Percentiles rank a stretch among this genome's conserved stretches.
Evolutionary conservation across 441 rosid species (phyloP).

Genomic region (Pelargonium myrrhifolium): DNA sequence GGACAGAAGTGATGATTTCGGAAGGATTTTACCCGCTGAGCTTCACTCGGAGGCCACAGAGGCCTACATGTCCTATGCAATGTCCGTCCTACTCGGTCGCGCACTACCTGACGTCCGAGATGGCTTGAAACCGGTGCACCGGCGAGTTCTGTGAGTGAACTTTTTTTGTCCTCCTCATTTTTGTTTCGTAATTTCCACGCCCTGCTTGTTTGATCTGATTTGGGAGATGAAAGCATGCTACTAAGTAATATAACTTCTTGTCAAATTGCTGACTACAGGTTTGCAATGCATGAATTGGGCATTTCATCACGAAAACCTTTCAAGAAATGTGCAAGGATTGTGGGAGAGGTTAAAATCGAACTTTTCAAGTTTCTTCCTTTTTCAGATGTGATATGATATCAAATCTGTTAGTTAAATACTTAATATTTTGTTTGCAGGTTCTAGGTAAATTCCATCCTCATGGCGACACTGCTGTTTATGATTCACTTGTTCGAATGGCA

Average conservation of each 20-base stretch:
- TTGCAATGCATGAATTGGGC: slow-evolving; percentile 93
- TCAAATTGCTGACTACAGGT: slow-evolving; percentile 34
- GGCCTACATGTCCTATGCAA: slow-evolving; percentile 81
- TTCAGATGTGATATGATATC: background rate
- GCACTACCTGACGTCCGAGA: slow-evolving; percentile 91
- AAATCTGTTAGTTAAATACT: background rate
- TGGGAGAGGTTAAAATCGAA: slow-evolving; percentile 70
- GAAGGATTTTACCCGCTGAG: slow-evolving; percentile 55
- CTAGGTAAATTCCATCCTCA: slow-evolving; percentile 96
- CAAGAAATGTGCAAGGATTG: slow-evolving; percentile 97
- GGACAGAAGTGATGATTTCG: slow-evolving; percentile 26
- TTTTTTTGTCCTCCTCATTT: background rate
- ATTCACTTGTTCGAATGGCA: slow-evolving; percentile 92
- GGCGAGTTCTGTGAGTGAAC: slow-evolving; percentile 65
- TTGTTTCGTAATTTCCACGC: background rate
- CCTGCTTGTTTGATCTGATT: too few species aligned
- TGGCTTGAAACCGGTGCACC: slow-evolving; percentile 90
- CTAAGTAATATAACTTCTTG: background rate
- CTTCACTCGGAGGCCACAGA: slow-evolving; percentile 86
- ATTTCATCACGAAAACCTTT: slow-evolving; percentile 83
- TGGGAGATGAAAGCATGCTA: too few species aligned
- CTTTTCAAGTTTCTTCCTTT: background rate
- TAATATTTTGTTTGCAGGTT: slow-evolving; percentile 40
- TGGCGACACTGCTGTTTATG: slow-evolving; percentile 92
- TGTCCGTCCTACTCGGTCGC: slow-evolving; percentile 87